Base-by-base conservation (phyloP, 2,329 filamentous ascomycete genomes). In the Pseudogymnoascus sp. region DNA sequence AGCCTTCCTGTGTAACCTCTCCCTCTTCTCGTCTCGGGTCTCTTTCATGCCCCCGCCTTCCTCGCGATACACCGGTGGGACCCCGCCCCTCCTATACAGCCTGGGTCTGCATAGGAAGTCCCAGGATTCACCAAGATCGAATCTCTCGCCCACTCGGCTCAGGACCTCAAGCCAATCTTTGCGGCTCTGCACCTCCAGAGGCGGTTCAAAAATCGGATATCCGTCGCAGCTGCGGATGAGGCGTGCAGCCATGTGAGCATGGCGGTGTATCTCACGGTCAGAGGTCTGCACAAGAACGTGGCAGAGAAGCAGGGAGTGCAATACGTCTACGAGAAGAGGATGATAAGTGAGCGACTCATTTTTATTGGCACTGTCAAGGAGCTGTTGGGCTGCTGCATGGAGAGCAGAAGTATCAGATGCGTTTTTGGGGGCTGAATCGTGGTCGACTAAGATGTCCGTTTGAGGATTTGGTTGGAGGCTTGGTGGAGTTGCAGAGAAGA, bases 231-330 rank as follows among this genome's bases (percentile, higher is more conserved):
- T 81, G 18, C 90, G 83, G 4, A 85, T 82, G 1, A 95, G 80
- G 4, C 90, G 86, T 14, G 90, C 89, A 4, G 88, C 90, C 82
- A 93, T 95, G 77, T 91, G 82, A 0, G 90, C 89, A 71, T 95
- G 90, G 37, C 90, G 88, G 59, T 87, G 83, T 35, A 93, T 82
- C 72, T 95, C 90, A 68, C 89, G 91, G 9, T 84, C 74, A 0
- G 90, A 89, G 0, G 91, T 96, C 74, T 93, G 90, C 6, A 90
- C 76, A 8, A 96, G 83, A n/a, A 84, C 83, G 74, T 96, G 91
- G 67, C 87, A 89, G 41, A 96, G 82, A 7, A 96, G 83, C 1
- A 95, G 75, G 4, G 86, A 88, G 73, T 96, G 90, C 0, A 96
- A 81, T 1, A 88, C 88, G 67, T 96, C 91, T 5, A 86, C 86